Evolutionary conservation across 495 filamentous ascomycete genomes (phyloP).

Genomic region (Aspergillus carlsbadensis): DNA sequence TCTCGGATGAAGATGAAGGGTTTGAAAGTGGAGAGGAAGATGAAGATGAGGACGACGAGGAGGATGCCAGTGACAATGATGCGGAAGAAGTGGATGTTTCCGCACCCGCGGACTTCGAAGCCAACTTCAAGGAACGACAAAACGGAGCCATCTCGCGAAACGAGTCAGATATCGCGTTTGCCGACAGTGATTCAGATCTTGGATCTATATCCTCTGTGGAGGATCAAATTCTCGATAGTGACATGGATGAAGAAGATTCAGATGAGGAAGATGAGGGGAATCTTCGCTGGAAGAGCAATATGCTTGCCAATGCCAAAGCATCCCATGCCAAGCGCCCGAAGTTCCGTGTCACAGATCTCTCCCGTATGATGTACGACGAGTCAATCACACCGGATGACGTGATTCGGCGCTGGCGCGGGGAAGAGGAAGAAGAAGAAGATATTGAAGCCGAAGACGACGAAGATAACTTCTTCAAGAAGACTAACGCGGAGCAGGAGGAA

Average conservation of each 20-base stretch:
- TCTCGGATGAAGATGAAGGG: constrained; percentile 36
- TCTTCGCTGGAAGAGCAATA: constrained; percentile 80
- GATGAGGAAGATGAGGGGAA: constrained; percentile 58
- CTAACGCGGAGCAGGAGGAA: constrained; percentile 60
- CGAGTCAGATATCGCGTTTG: constrained; percentile 76
- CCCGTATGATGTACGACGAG: constrained; percentile 85
- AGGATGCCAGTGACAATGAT: constrained; percentile 34
- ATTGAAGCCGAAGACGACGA: constrained; percentile 62
- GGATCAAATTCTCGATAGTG: constrained; percentile 62
- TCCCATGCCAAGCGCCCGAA: constrained; percentile 66
- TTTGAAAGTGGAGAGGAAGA: constrained; percentile 55
- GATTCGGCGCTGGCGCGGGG: constrained; percentile 73
- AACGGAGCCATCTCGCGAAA: constrained; percentile 40
- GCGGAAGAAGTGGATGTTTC: constrained; percentile 44
- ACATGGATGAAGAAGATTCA: constrained; percentile 51
- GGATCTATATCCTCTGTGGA: constrained; percentile 80
- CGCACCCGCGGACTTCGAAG: constrained; percentile 41
- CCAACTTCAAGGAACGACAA: constrained; percentile 44
- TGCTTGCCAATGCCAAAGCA: constrained; percentile 70
- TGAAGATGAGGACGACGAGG: constrained; percentile 57
- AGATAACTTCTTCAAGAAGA: constrained; percentile 82
- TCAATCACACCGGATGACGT: constrained; percentile 73
- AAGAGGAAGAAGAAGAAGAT: constrained; percentile 29
- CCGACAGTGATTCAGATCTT: constrained; percentile 92
- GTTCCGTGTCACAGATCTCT: constrained; percentile 76